phyloP scores from a whole-genome alignment of 306 rosid species.

The Prunus davidiana region DNA sequence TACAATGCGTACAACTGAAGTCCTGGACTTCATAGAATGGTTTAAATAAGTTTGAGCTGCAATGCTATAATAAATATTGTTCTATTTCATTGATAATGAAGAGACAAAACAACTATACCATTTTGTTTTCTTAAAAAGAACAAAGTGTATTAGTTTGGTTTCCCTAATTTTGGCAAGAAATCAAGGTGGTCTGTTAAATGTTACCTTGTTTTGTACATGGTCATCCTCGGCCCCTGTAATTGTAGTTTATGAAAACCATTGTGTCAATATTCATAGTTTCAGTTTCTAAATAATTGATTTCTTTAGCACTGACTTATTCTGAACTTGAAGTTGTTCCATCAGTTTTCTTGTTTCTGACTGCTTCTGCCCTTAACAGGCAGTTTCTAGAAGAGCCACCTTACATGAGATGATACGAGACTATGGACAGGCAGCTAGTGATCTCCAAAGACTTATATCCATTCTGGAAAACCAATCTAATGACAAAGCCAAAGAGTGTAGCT shows the following conservation, averaged over 20 bases:
- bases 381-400: slow-evolving; percentile 87
- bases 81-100: neutral
- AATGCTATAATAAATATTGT: neutral
- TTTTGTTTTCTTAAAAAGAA: neutral
- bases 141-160: neutral
- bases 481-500: slow-evolving; percentile 42
- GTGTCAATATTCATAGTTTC: neutral
- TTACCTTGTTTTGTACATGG: neutral
- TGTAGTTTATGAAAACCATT: neutral
- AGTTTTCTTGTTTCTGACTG: slow-evolving; percentile 19
- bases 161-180: neutral
- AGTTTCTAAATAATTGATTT: neutral
- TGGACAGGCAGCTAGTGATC: slow-evolving; percentile 71
- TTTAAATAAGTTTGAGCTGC: neutral
- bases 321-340: neutral
- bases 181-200: neutral
- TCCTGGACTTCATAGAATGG: neutral
- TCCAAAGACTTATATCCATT: slow-evolving; percentile 52
- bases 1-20: neutral
- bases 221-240: neutral
- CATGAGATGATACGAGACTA: slow-evolving; percentile 85
- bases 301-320: neutral
- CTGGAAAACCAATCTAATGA: slow-evolving; percentile 60
- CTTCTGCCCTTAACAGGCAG: slow-evolving; percentile 50
- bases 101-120: neutral